Evolutionary conservation across 352 stramenopile genomes (phyloP).

Genomic region (Globisporangium irregulare): DNA sequence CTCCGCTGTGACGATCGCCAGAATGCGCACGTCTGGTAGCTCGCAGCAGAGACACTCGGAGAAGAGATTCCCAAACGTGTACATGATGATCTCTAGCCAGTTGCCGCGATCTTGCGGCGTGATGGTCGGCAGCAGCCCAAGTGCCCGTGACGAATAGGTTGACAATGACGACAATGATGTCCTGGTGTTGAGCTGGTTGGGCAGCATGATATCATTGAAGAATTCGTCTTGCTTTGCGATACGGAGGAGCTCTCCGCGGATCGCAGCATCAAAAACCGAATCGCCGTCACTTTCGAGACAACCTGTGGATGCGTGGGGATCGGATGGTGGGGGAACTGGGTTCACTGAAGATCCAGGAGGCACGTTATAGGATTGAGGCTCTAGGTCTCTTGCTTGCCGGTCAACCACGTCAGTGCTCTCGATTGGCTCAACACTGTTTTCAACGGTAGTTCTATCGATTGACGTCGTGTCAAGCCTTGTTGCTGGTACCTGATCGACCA

Average conservation of each 20-base stretch:
- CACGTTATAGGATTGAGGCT: too few relatives aligned
- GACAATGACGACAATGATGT: background rate
- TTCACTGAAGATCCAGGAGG: background rate
- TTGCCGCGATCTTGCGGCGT: constrained; percentile 19
- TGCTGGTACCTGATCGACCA: background rate
- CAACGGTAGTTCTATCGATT: too few relatives aligned
- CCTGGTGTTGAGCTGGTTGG: too few relatives aligned
- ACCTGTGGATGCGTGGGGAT: too few relatives aligned
- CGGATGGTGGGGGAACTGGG: background rate
- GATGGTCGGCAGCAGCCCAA: constrained; percentile 10
- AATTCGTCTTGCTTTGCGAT: background rate
- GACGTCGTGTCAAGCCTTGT: background rate
- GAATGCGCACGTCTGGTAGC: constrained; percentile 22
- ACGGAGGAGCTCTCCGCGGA: constrained; percentile 2
- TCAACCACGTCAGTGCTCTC: background rate
- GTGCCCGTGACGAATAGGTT: background rate
- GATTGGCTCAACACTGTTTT: background rate
- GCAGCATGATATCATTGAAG: background rate
- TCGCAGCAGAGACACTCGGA: constrained; percentile 36
- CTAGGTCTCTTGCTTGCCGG: background rate
- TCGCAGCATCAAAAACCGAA: constrained; percentile 9
- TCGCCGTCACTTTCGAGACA: background rate
- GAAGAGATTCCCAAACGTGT: constrained; percentile 59
- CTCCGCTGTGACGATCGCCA: constrained; percentile 32
- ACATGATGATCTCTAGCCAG: constrained; percentile 23